phyloP scores from a whole-genome alignment of 345 rosid genomes.

The Lepidium africanum region DNA sequence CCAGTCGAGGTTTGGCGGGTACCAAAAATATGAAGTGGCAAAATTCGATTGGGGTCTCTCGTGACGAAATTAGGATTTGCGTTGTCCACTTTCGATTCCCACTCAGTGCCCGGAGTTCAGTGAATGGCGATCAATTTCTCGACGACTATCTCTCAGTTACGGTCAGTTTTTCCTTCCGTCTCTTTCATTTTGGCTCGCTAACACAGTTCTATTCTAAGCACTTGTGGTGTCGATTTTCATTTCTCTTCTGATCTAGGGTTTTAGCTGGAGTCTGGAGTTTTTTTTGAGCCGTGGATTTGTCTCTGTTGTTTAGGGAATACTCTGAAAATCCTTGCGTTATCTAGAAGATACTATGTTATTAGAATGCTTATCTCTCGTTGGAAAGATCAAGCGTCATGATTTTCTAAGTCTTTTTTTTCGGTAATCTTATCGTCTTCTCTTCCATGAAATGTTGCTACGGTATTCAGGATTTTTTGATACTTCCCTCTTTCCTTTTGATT shows the following conservation, averaged over 20 bases:
- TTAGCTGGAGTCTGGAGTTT: neutral
- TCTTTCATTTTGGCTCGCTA: neutral
- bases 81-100: neutral
- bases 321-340: neutral
- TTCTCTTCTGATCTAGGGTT: neutral
- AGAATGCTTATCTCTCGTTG: neutral
- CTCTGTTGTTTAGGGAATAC: neutral
- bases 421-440: no score
- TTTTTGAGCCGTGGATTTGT: neutral
- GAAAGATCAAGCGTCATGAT: neutral
- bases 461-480: neutral
- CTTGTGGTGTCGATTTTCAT: neutral
- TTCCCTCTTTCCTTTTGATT: neutral
- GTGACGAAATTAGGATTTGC: neutral
- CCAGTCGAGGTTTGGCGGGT: neutral
- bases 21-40: neutral
- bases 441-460: neutral
- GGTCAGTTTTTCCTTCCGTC: neutral
- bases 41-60: neutral
- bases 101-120: neutral
- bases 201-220: neutral
- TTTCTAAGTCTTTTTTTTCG: neutral
- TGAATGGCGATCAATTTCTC: neutral
- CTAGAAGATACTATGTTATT: neutral
- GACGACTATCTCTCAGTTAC: neutral